Percentiles rank a stretch among this genome's conserved stretches.
Conservation (phyloP, 2,329 filamentous ascomycete species). For the Septoria petroselini region DNA sequence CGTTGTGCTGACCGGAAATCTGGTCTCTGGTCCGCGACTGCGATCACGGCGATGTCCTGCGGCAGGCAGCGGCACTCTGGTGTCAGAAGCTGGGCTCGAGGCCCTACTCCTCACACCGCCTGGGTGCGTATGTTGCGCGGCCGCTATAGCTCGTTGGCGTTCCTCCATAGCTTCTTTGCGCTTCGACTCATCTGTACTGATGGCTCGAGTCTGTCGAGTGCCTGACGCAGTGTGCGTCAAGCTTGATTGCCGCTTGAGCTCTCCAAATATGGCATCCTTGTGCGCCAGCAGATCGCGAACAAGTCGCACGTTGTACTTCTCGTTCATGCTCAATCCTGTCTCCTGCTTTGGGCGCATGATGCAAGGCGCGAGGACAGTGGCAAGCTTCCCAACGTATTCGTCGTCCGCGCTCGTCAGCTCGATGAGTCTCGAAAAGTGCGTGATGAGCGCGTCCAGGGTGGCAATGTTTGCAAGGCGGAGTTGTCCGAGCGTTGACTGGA, state of each 20-base stretch:
- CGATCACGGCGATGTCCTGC: constrained; percentile 70
- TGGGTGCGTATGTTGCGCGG: constrained; percentile 36
- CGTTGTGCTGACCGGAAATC: constrained; percentile 69
- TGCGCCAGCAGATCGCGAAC: constrained; percentile 88
- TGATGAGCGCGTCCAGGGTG: constrained; percentile 96
- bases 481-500: constrained; percentile 94
- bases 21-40: constrained; percentile 63
- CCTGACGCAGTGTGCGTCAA: constrained; percentile 63
- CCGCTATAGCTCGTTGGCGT: constrained; percentile 73
- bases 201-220: constrained; percentile 65
- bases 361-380: constrained; percentile 74
- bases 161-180: constrained; percentile 93
- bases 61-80: constrained; percentile 28
- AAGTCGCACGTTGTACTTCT: constrained; percentile 86
- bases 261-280: constrained; percentile 93
- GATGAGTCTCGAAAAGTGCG: constrained; percentile 94
- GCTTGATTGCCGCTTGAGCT: constrained; percentile 85
- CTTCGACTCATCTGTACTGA: constrained; percentile 94
- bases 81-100: constrained; percentile 49
- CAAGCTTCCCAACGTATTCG: constrained; percentile 71
- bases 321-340: constrained; percentile 89
- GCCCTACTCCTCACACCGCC: constrained; percentile 37
- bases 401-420: constrained; percentile 96
- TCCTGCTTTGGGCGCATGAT: constrained; percentile 83
- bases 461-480: constrained; percentile 95